phyloP scores from a whole-genome alignment of 306 rosid genomes.

The Lotus japonicus region DNA sequence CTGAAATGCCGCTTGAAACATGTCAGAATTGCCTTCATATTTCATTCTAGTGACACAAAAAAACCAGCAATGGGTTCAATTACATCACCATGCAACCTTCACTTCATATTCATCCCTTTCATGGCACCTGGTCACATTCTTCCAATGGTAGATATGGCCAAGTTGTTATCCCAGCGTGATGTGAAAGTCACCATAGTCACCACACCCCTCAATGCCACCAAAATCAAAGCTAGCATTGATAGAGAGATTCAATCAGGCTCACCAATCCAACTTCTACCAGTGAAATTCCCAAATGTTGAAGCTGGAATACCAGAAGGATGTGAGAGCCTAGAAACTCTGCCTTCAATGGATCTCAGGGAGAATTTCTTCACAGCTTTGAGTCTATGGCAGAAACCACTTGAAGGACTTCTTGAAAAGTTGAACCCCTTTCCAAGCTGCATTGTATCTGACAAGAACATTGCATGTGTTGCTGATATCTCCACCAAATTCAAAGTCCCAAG shows the following conservation, averaged over 20 bases:
- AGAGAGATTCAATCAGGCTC: conserved; percentile 30
- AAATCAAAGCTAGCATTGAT: conserved; percentile 11
- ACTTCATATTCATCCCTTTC: conserved; percentile 55
- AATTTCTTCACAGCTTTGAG: conserved; percentile 35
- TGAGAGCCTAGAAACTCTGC: conserved; percentile 44
- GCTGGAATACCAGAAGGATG: conserved; percentile 43
- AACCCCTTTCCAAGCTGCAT: conserved; percentile 37
- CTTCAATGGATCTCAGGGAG: conserved; percentile 36
- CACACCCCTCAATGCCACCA: conserved; percentile 51
- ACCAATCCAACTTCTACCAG: conserved; percentile 21
- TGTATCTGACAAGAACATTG: conserved; percentile 32
- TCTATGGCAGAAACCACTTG: conserved; percentile 29
- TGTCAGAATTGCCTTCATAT: too few species aligned
- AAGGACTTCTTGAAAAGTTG: conserved; percentile 17
- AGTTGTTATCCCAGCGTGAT: conserved; percentile 38
- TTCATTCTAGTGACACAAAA: too few species aligned
- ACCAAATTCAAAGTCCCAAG: conserved; percentile 35
- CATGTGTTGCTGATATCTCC: conserved; percentile 30
- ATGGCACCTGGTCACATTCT: conserved; percentile 79
- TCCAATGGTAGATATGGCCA: conserved; percentile 72
- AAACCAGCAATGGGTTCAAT: too few species aligned
- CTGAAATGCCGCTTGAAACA: too few species aligned
- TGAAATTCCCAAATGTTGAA: conserved; percentile 24
- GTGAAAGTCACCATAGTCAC: conserved; percentile 52
- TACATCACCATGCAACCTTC: conserved; percentile 14